Evolutionary conservation across 2,329 filamentous ascomycete genomes (phyloP).

Genomic region (Xylaria polymorpha): DNA sequence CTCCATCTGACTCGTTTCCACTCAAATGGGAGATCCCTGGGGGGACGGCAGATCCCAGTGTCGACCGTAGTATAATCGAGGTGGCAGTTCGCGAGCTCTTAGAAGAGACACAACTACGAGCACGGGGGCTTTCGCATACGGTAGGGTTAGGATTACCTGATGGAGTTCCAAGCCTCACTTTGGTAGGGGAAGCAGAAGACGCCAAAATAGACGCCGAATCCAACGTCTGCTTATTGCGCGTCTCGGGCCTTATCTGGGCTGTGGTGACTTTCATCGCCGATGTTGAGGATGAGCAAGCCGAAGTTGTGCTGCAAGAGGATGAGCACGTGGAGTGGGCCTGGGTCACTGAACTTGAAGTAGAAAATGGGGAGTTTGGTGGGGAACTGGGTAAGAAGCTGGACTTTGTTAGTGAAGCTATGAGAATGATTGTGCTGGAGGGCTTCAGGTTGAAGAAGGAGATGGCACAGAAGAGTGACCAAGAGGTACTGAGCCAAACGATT

Average conservation of each 20-base stretch:
- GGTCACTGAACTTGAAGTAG: not conserved
- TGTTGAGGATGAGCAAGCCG: not conserved
- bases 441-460: not conserved
- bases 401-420: not conserved
- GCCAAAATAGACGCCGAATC: not conserved
- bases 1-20: not conserved
- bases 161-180: not conserved
- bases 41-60: not conserved
- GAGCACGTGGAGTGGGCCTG: not conserved
- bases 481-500: too few relatives aligned
- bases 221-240: not conserved
- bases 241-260: not conserved
- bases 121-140: not conserved
- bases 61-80: not conserved
- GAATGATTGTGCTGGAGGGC: not conserved
- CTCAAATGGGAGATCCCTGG: constrained; percentile 1
- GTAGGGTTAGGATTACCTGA: not conserved
- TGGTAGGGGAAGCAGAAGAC: not conserved
- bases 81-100: not conserved
- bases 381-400: not conserved
- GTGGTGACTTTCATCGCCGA: not conserved
- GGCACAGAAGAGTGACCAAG: not conserved
- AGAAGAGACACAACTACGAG: not conserved
- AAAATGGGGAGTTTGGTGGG: not conserved
- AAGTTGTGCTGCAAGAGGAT: not conserved